Base-by-base conservation (phyloP, 1,139 yeast species). In the Magnusiomyces fungicola region DNA sequence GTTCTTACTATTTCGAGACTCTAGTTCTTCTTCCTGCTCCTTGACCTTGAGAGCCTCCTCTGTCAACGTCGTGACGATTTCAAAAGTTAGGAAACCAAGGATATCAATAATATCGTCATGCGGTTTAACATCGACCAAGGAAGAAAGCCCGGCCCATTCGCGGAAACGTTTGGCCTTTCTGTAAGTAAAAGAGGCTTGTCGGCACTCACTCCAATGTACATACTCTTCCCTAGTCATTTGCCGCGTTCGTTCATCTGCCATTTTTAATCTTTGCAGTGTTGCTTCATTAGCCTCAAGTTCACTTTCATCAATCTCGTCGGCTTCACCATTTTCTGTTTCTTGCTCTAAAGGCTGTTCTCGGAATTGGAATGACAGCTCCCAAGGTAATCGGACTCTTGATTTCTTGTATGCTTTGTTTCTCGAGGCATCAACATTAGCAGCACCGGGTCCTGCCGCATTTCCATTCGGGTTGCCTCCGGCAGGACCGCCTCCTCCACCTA, bases 171-270 rank as follows among this genome's bases (percentile, higher is more conserved):
- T 88, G 18, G 86, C 87, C 65, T 94, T 92, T 59, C 97, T 75
- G 61, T 89, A 92, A 0, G 98, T 94, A 64, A 92, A 94, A 50
- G 95, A 83, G 1, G 98, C 98, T 65, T 92, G 98, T 56, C 99
- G 79, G 69, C 98, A 92, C 64, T 92, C 99, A 14, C 96, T 85
- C 97, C 97, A 92, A 65, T 94, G 98, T 18, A 90, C 98, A 60
- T 92, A 92, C 64, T 92, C 98, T 61, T 92, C 97, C 60, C 83
- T 81, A 0, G 98, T 92, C 99, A 92, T 94, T 57, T 84, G 79
- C 57, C 75, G 79, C 0, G 99, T 92, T 56, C 98, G 74, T 52
- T 92, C 97, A 66, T 92, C 99, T 2, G 97, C 97, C 70, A 80
- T 82, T 62, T 89, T 89, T 57, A 92, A 74, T 53, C 97, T 72